phyloP scores from a whole-genome alignment of 495 filamentous ascomycete genomes.

The Geopyxis carbonaria region DNA sequence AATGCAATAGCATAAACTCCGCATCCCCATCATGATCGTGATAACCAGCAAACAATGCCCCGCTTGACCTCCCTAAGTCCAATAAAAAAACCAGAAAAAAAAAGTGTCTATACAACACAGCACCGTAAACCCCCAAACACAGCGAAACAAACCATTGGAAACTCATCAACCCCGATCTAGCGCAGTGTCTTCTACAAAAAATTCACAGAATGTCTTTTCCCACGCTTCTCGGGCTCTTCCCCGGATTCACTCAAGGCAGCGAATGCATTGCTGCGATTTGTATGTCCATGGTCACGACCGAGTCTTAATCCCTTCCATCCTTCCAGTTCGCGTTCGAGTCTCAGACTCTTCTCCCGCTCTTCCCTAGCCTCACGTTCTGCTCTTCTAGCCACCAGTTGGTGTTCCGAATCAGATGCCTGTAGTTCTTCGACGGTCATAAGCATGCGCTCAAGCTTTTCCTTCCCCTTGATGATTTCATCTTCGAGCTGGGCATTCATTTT shows the following conservation, averaged over 20 bases:
- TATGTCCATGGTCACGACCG: slow-evolving; percentile 31
- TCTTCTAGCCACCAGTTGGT: slow-evolving; percentile 59
- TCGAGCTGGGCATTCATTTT: slow-evolving; percentile 61
- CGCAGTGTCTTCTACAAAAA: too few relatives aligned
- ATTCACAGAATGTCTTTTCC: slow-evolving; percentile 24
- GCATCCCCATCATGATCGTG: too few relatives aligned
- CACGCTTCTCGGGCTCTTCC: slow-evolving; percentile 14
- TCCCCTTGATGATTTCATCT: slow-evolving; percentile 64
- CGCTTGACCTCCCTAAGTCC: too few relatives aligned
- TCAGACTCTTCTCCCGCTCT: slow-evolving; percentile 64
- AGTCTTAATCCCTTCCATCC: slow-evolving; percentile 60
- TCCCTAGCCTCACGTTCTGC: slow-evolving; percentile 81
- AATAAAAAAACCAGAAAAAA: too few relatives aligned
- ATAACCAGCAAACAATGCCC: too few relatives aligned
- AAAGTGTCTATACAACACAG: too few relatives aligned
- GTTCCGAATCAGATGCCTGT: slow-evolving; percentile 64
- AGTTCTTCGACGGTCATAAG: slow-evolving; percentile 86
- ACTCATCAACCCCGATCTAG: too few relatives aligned
- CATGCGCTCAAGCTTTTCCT: slow-evolving; percentile 78
- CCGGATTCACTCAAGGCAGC: slow-evolving; percentile 21
- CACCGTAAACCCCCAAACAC: too few relatives aligned
- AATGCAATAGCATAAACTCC: too few relatives aligned
- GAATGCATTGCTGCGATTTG: slow-evolving; percentile 15
- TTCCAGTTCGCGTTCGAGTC: slow-evolving; percentile 79
- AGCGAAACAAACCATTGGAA: too few relatives aligned